Percentiles rank a stretch among this genome's conserved stretches.
These are phyloP conservation scores for Cutaneotrichosporon sp. DNA, from an alignment of 1,284 basidiomycete species.

Conservation along the genomic window DNA sequence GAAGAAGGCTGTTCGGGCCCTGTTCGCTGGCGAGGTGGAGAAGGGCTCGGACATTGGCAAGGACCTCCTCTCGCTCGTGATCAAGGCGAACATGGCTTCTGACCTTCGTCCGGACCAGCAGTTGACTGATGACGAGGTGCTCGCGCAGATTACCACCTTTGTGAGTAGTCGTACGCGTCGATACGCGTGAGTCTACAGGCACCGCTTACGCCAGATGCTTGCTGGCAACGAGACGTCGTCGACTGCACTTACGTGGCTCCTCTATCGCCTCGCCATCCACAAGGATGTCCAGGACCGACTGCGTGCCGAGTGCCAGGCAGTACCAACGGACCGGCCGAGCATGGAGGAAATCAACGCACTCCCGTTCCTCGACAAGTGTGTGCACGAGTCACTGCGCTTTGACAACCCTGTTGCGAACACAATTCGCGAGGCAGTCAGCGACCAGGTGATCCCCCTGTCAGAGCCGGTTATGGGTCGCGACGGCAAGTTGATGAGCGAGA, in stretches of 20 bases:
- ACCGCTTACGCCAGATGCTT: constrained; percentile 34
- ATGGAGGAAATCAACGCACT: constrained; percentile 52
- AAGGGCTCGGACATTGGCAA: constrained; percentile 55
- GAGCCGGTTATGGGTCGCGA: constrained; percentile 50
- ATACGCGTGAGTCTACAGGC: neutral
- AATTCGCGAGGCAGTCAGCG: constrained; percentile 61
- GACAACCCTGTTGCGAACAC: constrained; percentile 66
- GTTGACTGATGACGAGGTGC: constrained; percentile 65
- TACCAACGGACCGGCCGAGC: constrained; percentile 44
- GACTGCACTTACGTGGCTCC: constrained; percentile 69
- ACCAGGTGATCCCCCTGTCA: constrained; percentile 63
- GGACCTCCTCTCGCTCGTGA: constrained; percentile 56
- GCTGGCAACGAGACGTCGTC: constrained; percentile 75
- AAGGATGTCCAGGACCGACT: constrained; percentile 61
- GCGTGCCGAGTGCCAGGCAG: constrained; percentile 58
- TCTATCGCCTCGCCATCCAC: constrained; percentile 65
- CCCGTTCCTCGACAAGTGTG: constrained; percentile 63
- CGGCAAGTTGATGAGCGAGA: constrained; percentile 48
- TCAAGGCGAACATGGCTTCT: constrained; percentile 62
- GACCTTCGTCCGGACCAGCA: constrained; percentile 59
- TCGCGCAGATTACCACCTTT: constrained; percentile 76
- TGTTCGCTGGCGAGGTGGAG: constrained; percentile 41
- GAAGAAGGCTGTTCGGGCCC: constrained; percentile 47
- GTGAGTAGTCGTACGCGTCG: constrained; percentile 50
- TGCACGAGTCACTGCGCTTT: constrained; percentile 67